Percentiles rank a stretch among this genome's conserved stretches.
phyloP scores from a whole-genome alignment of 2,329 filamentous ascomycete genomes.

The Paecilomyces dactylethromorphus region DNA sequence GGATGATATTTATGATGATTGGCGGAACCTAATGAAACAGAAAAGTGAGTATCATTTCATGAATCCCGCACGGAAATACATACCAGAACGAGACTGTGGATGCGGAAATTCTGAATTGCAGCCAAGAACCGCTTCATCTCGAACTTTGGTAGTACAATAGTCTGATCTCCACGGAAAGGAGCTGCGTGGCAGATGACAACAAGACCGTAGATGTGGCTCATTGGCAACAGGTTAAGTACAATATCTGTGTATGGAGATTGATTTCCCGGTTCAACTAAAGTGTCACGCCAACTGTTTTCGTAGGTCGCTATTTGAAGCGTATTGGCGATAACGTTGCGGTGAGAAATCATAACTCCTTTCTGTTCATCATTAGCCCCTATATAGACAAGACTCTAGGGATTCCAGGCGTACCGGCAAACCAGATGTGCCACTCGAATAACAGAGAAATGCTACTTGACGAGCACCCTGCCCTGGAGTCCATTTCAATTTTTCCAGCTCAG shows the following conservation, averaged over 20 bases:
- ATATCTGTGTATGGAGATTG: conserved; percentile 48
- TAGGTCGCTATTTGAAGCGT: conserved; percentile 55
- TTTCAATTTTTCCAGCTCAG: conserved; percentile 31
- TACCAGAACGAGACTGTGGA: conserved; percentile 61
- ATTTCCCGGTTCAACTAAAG: conserved; percentile 25
- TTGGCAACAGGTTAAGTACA: conserved; percentile 63
- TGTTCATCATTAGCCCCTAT: conserved; percentile 24
- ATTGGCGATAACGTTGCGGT: conserved; percentile 73
- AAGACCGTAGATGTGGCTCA: conserved; percentile 76
- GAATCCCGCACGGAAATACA: conserved; percentile 14
- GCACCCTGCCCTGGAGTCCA: conserved; percentile 39
- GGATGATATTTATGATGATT: conserved; percentile 70
- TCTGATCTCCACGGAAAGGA: conserved; percentile 65
- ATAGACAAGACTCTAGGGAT: background rate
- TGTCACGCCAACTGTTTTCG: conserved; percentile 35
- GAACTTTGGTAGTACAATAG: conserved; percentile 67
- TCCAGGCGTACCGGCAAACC: conserved; percentile 58
- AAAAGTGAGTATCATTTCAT: background rate
- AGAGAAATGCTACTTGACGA: conserved; percentile 66
- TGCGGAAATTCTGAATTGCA: conserved; percentile 62
- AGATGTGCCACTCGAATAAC: conserved; percentile 74
- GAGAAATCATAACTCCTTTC: conserved; percentile 82
- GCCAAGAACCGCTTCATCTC: conserved; percentile 60
- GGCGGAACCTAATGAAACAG: conserved; percentile 62
- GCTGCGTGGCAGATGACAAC: conserved; percentile 62